A percentile compares a stretch with the other conserved stretches of the same genome.
phyloP scores from a whole-genome alignment of 2,329 filamentous ascomycete species.

The Colletotrichum lindemuthianum region DNA sequence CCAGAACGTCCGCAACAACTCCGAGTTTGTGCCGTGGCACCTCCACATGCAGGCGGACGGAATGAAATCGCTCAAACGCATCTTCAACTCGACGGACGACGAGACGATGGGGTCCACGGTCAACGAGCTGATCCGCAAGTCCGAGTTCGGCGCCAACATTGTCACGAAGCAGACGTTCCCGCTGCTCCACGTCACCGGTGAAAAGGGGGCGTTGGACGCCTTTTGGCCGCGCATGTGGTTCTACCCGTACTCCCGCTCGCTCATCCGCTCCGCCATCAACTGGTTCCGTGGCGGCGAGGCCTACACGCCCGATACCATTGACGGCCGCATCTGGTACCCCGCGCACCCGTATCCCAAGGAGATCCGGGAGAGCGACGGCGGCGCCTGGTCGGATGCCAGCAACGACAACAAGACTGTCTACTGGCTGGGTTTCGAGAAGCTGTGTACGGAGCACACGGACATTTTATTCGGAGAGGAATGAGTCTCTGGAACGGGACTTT shows the following conservation, averaged over 20 bases:
- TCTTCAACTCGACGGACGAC: constrained; percentile 45
- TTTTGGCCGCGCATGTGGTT: constrained; percentile 52
- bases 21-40: constrained; percentile 42
- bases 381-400: constrained; percentile 36
- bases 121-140: constrained; percentile 44
- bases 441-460: constrained; percentile 30
- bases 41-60: constrained; percentile 47
- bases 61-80: constrained; percentile 41
- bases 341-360: constrained; percentile 30
- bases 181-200: constrained; percentile 52
- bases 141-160: constrained; percentile 49
- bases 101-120: constrained; percentile 41
- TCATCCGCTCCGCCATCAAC: constrained; percentile 44
- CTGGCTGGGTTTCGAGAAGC: constrained; percentile 34
- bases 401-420: constrained; percentile 30
- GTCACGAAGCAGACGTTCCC: constrained; percentile 49
- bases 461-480: constrained; percentile 34
- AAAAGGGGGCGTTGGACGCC: constrained; percentile 45
- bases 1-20: constrained; percentile 38
- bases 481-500: background rate
- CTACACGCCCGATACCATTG: constrained; percentile 43
- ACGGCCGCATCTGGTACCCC: constrained; percentile 45
- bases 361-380: constrained; percentile 29
- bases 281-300: constrained; percentile 39
- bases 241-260: constrained; percentile 44